Conservation (phyloP, 805 yeast species). For the Saturnispora serradocipensis region DNA sequence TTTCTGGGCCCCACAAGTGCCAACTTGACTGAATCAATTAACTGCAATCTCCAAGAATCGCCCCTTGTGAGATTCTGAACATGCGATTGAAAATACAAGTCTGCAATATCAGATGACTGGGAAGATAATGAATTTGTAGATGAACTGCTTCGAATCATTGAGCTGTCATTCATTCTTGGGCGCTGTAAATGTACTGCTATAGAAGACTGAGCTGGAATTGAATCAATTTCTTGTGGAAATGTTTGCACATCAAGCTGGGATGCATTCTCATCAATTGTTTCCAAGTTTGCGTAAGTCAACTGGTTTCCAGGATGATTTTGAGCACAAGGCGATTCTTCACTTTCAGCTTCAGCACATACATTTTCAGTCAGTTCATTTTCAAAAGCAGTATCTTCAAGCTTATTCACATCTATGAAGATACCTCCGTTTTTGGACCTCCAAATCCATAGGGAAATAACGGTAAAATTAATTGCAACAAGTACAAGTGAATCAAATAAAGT, state of each 20-base stretch:
- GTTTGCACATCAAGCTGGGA: neutral
- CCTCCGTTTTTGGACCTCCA: conserved; percentile 3
- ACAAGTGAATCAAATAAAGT: conserved; percentile 44
- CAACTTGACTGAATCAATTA: conserved; percentile 26
- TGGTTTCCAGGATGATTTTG: neutral
- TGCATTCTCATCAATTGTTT: neutral
- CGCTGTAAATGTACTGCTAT: neutral
- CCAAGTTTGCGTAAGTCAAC: neutral
- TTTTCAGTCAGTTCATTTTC: neutral
- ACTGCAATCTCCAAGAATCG: conserved; percentile 20
- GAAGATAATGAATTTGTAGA: conserved; percentile 7
- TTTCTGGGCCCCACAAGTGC: conserved; percentile 13
- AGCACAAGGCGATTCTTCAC: neutral
- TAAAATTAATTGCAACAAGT: conserved; percentile 31
- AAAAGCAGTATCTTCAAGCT: neutral
- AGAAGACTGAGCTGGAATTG: neutral
- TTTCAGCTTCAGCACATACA: neutral
- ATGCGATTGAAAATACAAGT: conserved; percentile 17
- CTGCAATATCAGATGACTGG: conserved; percentile 8
- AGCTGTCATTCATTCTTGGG: neutral
- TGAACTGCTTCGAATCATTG: neutral
- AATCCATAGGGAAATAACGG: conserved; percentile 7
- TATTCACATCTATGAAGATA: conserved; percentile 1
- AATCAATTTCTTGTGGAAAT: neutral
- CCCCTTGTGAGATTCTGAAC: conserved; percentile 24